A percentile compares a stretch with the other conserved stretches of the same genome.
Evolutionary conservation across 306 rosid species (phyloP).

Genomic region (Adenanthera pavonina): DNA sequence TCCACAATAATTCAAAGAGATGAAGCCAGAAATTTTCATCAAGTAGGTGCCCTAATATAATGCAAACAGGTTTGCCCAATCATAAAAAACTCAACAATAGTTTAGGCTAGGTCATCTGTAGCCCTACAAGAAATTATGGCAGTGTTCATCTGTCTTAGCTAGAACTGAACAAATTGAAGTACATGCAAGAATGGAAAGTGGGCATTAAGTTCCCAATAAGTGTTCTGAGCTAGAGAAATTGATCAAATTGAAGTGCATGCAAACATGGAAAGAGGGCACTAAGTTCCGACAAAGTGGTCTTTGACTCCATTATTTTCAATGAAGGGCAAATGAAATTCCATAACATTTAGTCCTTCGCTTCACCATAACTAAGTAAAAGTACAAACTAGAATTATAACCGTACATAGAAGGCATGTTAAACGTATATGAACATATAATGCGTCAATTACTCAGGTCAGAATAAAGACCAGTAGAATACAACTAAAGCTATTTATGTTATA

Average conservation of each 20-base stretch:
- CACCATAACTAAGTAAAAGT: background rate
- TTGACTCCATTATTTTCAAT: background rate
- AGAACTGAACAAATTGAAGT: background rate
- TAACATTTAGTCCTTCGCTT: conserved; percentile 12
- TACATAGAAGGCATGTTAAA: background rate
- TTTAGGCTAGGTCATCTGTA: conserved; percentile 21
- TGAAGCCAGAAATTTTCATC: conserved; percentile 4
- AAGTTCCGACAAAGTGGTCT: background rate
- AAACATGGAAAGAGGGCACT: background rate
- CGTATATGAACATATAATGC: background rate
- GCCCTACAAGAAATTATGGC: conserved; percentile 2
- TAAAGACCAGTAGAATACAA: background rate
- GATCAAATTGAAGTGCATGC: conserved; percentile 7
- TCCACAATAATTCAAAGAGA: conserved; percentile 32
- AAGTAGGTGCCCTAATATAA: conserved; percentile 13
- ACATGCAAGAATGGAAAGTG: background rate
- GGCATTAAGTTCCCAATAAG: background rate
- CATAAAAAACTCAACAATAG: conserved; percentile 20
- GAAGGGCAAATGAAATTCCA: conserved; percentile 20
- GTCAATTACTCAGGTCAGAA: background rate
- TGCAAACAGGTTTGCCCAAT: conserved; percentile 20
- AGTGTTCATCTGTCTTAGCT: background rate
- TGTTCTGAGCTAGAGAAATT: background rate
- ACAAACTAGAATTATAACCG: background rate
- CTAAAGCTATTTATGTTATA: background rate